Conservation (phyloP, 1,139 yeast species). For the Magnusiomyces suaveolens region DNA sequence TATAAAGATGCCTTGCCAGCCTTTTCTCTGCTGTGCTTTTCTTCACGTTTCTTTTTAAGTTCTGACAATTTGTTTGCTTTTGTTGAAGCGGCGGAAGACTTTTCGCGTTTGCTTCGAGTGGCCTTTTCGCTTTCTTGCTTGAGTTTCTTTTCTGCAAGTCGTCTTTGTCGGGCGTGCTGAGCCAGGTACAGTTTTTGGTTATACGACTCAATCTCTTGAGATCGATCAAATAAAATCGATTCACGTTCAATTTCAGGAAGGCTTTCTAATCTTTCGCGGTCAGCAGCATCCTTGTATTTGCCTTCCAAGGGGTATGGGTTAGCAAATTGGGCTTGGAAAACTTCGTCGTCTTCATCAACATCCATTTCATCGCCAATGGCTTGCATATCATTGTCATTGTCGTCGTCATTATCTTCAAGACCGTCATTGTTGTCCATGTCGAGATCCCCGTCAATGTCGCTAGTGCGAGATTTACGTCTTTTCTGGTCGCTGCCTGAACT, state of each 20-base stretch:
- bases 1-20: slow-evolving; percentile 18
- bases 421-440: slow-evolving; percentile 17
- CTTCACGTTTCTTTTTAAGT: slow-evolving; percentile 76
- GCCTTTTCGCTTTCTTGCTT: slow-evolving; percentile 28
- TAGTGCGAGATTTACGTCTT: slow-evolving; percentile 22
- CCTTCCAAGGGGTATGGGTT: slow-evolving; percentile 93
- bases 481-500: background rate
- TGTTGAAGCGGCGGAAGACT: slow-evolving; percentile 30
- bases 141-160: slow-evolving; percentile 34
- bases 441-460: slow-evolving; percentile 17
- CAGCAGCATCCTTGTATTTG: slow-evolving; percentile 74
- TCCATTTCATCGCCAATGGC: slow-evolving; percentile 26
- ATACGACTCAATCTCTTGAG: slow-evolving; percentile 80
- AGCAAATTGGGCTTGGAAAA: slow-evolving; percentile 36
- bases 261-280: slow-evolving; percentile 52
- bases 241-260: slow-evolving; percentile 92
- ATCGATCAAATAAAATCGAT: slow-evolving; percentile 79
- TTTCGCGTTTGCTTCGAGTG: slow-evolving; percentile 21
- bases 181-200: slow-evolving; percentile 75
- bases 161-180: slow-evolving; percentile 61
- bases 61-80: slow-evolving; percentile 64
- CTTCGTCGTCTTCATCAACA: slow-evolving; percentile 37
- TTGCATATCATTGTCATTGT: slow-evolving; percentile 31
- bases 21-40: slow-evolving; percentile 33
- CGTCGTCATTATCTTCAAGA: slow-evolving; percentile 17